Conservation (phyloP, 2,329 filamentous ascomycete genomes). For the Ophidiomyces ophidiicola region DNA sequence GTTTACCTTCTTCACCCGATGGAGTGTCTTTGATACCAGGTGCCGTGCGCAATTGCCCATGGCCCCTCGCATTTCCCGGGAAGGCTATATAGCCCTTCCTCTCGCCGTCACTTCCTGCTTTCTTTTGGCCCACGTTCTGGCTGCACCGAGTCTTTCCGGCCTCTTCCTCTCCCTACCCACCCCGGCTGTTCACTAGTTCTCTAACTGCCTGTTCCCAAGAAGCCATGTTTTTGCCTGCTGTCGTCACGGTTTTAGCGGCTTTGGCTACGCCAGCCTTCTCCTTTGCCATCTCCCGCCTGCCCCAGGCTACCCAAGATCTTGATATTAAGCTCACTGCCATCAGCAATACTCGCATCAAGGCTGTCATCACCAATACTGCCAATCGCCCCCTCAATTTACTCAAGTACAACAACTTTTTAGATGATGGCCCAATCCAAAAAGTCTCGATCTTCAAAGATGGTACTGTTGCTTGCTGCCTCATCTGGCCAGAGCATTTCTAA, state of each 20-base stretch:
- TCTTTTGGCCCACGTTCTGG: too few relatives aligned
- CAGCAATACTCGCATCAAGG: constrained; percentile 26
- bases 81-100: too few relatives aligned
- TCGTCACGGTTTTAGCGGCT: constrained; percentile 8
- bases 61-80: too few relatives aligned
- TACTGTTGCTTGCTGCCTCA: constrained; percentile 11
- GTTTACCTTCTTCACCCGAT: too few relatives aligned
- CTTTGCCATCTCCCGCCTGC: constrained; percentile 8
- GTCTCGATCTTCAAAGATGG: constrained; percentile 25
- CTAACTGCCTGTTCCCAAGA: too few relatives aligned
- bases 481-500: background rate
- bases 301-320: constrained; percentile 19
- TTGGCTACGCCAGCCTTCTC: constrained; percentile 1
- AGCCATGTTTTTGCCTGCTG: constrained; percentile 7
- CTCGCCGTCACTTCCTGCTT: too few relatives aligned
- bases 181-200: too few relatives aligned
- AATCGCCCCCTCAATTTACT: constrained; percentile 25
- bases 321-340: constrained; percentile 24
- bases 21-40: too few relatives aligned
- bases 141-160: too few relatives aligned
- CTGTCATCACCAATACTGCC: constrained; percentile 27
- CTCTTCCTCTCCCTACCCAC: too few relatives aligned
- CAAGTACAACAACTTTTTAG: constrained; percentile 28
- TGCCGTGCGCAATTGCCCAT: too few relatives aligned
- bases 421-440: constrained; percentile 27